Base-by-base conservation (phyloP, 768 basidiomycete genomes). In the Tulasnella sp. region DNA sequence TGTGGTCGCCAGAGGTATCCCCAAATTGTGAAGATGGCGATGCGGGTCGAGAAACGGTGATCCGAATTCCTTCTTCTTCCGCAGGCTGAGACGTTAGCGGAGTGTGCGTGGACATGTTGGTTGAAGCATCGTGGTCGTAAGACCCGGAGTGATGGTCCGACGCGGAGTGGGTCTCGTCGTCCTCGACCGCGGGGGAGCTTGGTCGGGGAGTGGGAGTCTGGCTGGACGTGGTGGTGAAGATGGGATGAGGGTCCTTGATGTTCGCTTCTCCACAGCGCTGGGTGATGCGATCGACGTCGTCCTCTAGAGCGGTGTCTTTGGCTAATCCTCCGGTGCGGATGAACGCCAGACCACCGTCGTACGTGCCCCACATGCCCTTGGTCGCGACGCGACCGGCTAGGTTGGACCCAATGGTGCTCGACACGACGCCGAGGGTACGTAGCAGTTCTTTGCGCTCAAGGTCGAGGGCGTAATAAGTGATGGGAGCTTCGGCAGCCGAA, bases 381-480 rank as follows among this genome's bases (percentile, higher is more conserved):
- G 89, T 90, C 1, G 88, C 85, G 40, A 99, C 90, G 80, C 93
- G 94, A 70, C 91, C 93, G 36, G 84, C 78, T 1, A 95, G 85
- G 40, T 85, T 82, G 12, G 84, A 79, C 37, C 93, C 93, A 52
- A 83, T 81, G 4, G 81, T 79, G 40, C 91, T 84, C 71, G 86
- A 82, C 78, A 99, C 89, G 80, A 89, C 85, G 25, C 84, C 83
- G 36, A 99, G 87, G 9, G 94, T 92, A 40, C 94, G 90, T 76
- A 89, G 87, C 31, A 99, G 89, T 81, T 97, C 95, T 70, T 87
- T 88, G 79, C 91, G 87, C 82, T 97, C 95, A 38, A 99, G 89
- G 81, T 99, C 97, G 72, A 99, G 91, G 29, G 97, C 94, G 84
- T 92, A 94, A 82, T 96, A 96, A 1, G 89, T 92, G 80, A 92